Base-by-base conservation (phyloP, 805 yeast genomes). In the Scheffersomyces coipomensis region DNA sequence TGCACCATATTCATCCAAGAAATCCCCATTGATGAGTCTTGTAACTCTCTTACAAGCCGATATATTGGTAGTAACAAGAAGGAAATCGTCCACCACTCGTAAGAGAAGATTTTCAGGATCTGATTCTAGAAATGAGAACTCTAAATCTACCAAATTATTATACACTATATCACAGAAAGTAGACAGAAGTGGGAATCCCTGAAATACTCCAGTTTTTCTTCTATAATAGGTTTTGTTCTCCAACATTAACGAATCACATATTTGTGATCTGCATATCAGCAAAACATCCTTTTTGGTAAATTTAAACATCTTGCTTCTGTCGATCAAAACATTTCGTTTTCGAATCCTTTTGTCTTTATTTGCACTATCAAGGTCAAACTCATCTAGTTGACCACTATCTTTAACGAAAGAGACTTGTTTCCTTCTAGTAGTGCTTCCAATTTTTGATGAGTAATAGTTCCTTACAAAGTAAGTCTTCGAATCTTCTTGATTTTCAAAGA, bases 51-150 rank as follows among this genome's bases (percentile, higher is more conserved):
- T 31, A 37, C 62, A 60, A 3, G 45, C 48, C 2, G 42, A 37
- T 9, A 49, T 19, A 25, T 68, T 54, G 0, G 79, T 66, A 0
- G 93, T 74, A 0, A 90, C 60, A n/a, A 88, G 67, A 19, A 90
- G 55, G 51, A 90, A 90, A 56, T 90, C 98, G 60, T 90, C 98
- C 0, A 88, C 95, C 16, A 87, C 58, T 38, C 97, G 62, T 6
- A 88, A 40, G 2, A 88, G 55, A 18, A 56, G 25, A n/a, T 19
- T 29, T 9, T 27, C 22, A 6, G 33, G 29, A 8, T 39, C 30
- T 3, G 40, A 23, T 1, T 37, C 38, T 12, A 45, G 25, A 29
- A 53, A 51, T 6, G 47, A 35, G 38, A 66, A 55, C 11, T 52
- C 46, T 17, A 67, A 64, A 21, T 69, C 66, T 9, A 85, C 72